Percentiles rank a stretch among this genome's conserved stretches.
These are phyloP conservation scores for Penicillium freii DNA, from an alignment of 2,329 filamentous ascomycete species.

Conservation along the genomic window DNA sequence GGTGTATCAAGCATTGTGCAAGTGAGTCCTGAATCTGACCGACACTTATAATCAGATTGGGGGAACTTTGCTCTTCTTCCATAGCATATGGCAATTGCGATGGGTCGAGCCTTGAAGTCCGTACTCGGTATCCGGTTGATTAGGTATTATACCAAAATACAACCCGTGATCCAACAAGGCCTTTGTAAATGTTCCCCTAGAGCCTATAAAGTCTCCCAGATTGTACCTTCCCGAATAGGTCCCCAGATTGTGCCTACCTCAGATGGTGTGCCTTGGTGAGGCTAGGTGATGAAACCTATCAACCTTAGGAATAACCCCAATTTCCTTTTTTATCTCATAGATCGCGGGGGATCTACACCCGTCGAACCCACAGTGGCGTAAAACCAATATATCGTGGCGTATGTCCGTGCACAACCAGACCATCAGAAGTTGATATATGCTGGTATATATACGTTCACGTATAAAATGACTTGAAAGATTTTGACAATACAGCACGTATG, in stretches of 20 bases:
- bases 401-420: background rate
- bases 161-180: background rate
- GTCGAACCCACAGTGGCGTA: slow-evolving; percentile 1
- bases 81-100: background rate
- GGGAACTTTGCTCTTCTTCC: background rate
- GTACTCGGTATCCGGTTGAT: background rate
- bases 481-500: no score
- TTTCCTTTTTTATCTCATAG: background rate
- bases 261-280: background rate
- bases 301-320: background rate
- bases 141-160: background rate
- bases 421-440: no score
- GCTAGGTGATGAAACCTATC: background rate
- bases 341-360: slow-evolving; percentile 3
- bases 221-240: background rate
- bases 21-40: background rate
- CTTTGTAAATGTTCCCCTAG: background rate
- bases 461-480: no score
- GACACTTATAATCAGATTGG: background rate
- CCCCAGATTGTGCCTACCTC: background rate
- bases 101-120: background rate
- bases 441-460: background rate
- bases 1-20: background rate
- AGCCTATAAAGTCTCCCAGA: background rate
- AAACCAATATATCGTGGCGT: background rate